phyloP scores from a whole-genome alignment of 345 rosid genomes.

The Zanthoxylum bungeanum region DNA sequence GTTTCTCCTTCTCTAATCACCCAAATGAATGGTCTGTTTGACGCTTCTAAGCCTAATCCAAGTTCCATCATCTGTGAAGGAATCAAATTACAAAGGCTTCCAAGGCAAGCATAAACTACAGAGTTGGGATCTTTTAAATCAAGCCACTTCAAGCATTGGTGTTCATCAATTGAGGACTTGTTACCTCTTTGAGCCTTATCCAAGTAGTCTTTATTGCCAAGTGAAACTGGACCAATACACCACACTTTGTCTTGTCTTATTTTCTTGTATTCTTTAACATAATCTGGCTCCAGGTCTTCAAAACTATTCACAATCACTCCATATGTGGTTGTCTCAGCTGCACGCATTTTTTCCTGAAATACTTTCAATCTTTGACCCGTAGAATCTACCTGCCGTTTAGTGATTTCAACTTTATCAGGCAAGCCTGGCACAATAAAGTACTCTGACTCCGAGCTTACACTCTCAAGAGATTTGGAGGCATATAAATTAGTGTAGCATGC shows the following conservation, averaged over 20 bases:
- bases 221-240: slow-evolving; percentile 33
- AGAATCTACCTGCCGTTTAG: slow-evolving; percentile 18
- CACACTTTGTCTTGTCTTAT: slow-evolving; percentile 11
- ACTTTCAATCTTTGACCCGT: slow-evolving; percentile 12
- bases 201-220: slow-evolving; percentile 1
- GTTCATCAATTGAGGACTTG: slow-evolving; percentile 13
- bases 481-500: slow-evolving; percentile 29
- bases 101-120: slow-evolving; percentile 15
- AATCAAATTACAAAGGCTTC: background rate
- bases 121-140: slow-evolving; percentile 10
- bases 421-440: slow-evolving; percentile 38
- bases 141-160: slow-evolving; percentile 23
- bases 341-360: slow-evolving; percentile 16
- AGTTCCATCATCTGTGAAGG: background rate
- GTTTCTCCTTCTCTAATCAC: background rate
- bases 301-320: slow-evolving; percentile 39
- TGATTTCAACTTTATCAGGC: slow-evolving; percentile 38
- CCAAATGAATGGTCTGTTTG: slow-evolving; percentile 13
- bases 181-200: slow-evolving; percentile 32
- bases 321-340: slow-evolving; percentile 21
- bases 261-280: slow-evolving; percentile 19
- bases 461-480: slow-evolving; percentile 11
- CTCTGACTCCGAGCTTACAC: slow-evolving; percentile 19
- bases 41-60: slow-evolving; percentile 15
- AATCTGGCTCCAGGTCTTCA: slow-evolving; percentile 28